Evolutionary conservation across 2,329 filamentous ascomycete species (phyloP), one percentile per base, ranked within the genome.

Genomic region (Didymella pinodella): DNA sequence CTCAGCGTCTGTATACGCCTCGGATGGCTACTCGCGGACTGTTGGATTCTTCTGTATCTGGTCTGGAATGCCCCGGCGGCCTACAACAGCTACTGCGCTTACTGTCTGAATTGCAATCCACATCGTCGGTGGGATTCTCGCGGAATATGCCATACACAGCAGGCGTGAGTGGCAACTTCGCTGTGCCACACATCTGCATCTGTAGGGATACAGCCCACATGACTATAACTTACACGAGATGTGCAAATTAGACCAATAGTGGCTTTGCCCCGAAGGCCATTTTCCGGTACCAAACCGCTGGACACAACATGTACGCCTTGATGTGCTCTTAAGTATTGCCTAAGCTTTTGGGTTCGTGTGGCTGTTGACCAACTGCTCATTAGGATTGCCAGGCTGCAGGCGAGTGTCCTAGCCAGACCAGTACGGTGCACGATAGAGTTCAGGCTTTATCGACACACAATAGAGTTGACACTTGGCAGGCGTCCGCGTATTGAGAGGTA

Each of bases 381-480:
- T 61, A 44, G 54, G 54, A 56, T 63, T 56, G 60, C 63, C 63
- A 61, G 41, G 61, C 62, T 67, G 63, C 60, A 66, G 57, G 58
- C 60, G 41, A 57, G 56, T 36, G 40, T 48, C 20, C 20, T 28
- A 54, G 46, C 40, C 32, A 10, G 28, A 25, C 25, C 31, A 54
- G 49, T 34, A 11, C 14, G 49, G 47, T 18, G 12, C 25, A 8
- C 20, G 46, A 62, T 62, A 64, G 54, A 62, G 59, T 64, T 64
- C 47, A 54, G 59, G 58, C 45, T 60, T 49, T 63, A 59, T 67
- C 51, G 54, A 65, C 56, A 45, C 48, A 55, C 50, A 60, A 62
- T 66, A 65, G 59, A 63, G 62, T 64, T 66, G 64, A 66, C 64
- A 69, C 56, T 54, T 68, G 68, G 67, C 67, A 67, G 64, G 62